Conservation (phyloP, 2,329 filamentous ascomycete genomes). For the Pseudogymnoascus sp. region DNA sequence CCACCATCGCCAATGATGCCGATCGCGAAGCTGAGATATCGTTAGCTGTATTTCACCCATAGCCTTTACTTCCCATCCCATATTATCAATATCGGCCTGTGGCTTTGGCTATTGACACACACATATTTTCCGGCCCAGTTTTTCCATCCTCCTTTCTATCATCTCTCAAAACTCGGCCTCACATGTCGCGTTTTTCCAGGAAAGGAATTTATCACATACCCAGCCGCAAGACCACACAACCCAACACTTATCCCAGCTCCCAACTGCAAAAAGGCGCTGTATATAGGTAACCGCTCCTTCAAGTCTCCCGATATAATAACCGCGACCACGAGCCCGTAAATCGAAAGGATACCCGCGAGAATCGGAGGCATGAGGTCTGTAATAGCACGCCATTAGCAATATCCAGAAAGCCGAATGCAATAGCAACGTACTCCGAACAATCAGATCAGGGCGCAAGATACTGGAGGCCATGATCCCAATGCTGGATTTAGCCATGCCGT, state of each 20-base stretch:
- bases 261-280: conserved; percentile 75
- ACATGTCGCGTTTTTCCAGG: background rate
- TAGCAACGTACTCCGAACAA: conserved; percentile 81
- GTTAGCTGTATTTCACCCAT: background rate
- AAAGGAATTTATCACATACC: background rate
- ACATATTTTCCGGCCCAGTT: background rate
- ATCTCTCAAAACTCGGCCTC: background rate
- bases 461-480: conserved; percentile 96
- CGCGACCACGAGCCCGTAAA: conserved; percentile 83
- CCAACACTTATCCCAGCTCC: conserved; percentile 75
- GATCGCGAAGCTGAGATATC: conserved; percentile 58
- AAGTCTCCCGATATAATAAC: conserved; percentile 75
- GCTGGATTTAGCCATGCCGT: conserved; percentile 96
- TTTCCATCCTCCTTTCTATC: background rate
- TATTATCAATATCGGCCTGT: background rate
- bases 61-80: background rate
- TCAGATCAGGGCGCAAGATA: conserved; percentile 92
- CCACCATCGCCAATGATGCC: conserved; percentile 81
- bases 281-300: conserved; percentile 62
- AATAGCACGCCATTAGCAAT: conserved; percentile 8
- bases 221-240: conserved; percentile 35
- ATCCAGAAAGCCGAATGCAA: background rate
- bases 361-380: conserved; percentile 97
- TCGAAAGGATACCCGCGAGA: conserved; percentile 99
- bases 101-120: background rate